Base-by-base conservation (phyloP, 2,329 filamentous ascomycete genomes). In the Colletotrichum scovillei region DNA sequence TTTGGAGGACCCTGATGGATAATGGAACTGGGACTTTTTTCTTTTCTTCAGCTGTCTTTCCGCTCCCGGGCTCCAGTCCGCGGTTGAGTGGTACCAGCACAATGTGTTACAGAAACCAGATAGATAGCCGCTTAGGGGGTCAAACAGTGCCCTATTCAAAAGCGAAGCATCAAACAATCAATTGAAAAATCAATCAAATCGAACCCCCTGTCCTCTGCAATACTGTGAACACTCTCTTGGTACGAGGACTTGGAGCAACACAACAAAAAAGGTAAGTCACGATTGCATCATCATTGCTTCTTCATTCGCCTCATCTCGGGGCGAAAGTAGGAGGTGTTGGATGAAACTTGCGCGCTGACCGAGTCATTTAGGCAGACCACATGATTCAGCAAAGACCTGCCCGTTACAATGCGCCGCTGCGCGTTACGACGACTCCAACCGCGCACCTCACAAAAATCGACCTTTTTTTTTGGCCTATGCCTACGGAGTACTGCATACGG, bases 71-170 rank as follows among this genome's bases (percentile, higher is more conserved):
- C 72, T 63, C 59, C 62, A 59, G 32, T 6, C 22, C 58, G 49
- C 63, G 68, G 72, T 74, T 46, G 68, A 74, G 63, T 68, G 72
- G 72, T 71, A 16, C 22, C 68, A 58, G 72, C 72, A 42, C 30
- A 49, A 49, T 74, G 72, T 74, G 72, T 74, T 74, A 72, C 73
- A 73, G 64, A 73, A 42, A 42, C 38, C 69, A 73, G 38, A 60
- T 64, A 67, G 63, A 38, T 53, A 62, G 64, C 42, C 55, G 60
- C 59, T 28, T n/a, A 49, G 46, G 67, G 63, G 63, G 67, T 52
- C 65, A 53, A 62, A 46, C 67, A 66, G 71, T 66, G 60, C 70
- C 71, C 62, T 26, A 26, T 19, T 16, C 3, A 38, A 26, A 53
- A 38, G 46, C 46, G 62, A 70, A 67, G 46, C 11, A 3, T 30